Evolutionary conservation across 768 basidiomycete genomes (phyloP), one percentile per base, ranked within the genome.

Genomic region (Hygrocybe coccinea): DNA sequence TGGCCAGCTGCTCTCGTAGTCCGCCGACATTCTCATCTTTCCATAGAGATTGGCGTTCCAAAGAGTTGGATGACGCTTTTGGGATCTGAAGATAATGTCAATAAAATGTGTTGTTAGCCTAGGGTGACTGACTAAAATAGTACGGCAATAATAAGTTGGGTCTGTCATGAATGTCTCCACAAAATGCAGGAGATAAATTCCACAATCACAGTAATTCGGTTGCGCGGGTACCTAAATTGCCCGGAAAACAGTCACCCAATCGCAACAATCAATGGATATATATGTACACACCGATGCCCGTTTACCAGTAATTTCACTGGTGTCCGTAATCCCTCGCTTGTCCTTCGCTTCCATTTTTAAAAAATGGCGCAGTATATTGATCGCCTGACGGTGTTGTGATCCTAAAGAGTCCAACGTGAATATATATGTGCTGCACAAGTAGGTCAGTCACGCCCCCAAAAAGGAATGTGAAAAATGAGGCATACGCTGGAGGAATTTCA

Each of bases 401-500:
- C 88, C 87, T 45, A 99, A 78, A 1, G 95, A 98, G 67, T 99
- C 97, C 53, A 99, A 81, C 0, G 86, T 91, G 66, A 94, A 85
- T 34, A 99, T 86, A 59, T 82, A 84, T 5, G 90, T 85, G 55
- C 90, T 92, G 64, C 35, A 29, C 5, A 3, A 25, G 17, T 5
- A 50, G 19, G 39, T 24, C 54, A 50, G 10, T 21, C 15, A 17
- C 22, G 15, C 51, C 35, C 33, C 15, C 33, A 19, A n/a, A 10
- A 14, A 10, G n/a, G 9, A 52, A 25, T 15, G 35, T 54, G 36
- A 25, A 47, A 53, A 12, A 34, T 15, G 19, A 59, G 55, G 21
- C 12, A 56, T 52, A 25, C 9, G 5, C 29, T 49, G 5, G 29
- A 33, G 63, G 58, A 49, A 5, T n/a, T 10, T 39, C 6, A 34